These are phyloP conservation scores for Daedaleopsis sinensis DNA, from an alignment of 768 basidiomycete genomes.

Conservation along the genomic window DNA sequence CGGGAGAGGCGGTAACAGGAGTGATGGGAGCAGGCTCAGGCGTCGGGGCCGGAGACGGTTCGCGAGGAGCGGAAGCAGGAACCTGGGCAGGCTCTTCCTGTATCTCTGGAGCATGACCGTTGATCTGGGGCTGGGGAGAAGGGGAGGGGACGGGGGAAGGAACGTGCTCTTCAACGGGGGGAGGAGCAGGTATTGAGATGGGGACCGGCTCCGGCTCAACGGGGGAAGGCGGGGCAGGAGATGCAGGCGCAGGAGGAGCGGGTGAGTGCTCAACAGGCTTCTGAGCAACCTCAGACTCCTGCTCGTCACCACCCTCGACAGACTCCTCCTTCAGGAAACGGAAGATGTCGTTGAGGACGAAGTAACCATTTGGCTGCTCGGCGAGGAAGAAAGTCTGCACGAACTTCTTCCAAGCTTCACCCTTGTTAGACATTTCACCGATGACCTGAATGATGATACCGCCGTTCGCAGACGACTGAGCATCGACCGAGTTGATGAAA, in stretches of 20 bases:
- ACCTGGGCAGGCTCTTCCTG: slow-evolving; percentile 33
- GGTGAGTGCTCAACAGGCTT: slow-evolving; percentile 30
- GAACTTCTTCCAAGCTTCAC: slow-evolving; percentile 95
- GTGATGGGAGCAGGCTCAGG: slow-evolving; percentile 24
- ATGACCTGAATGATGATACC: slow-evolving; percentile 99
- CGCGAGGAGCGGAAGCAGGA: slow-evolving; percentile 26
- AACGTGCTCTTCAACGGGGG: slow-evolving; percentile 37
- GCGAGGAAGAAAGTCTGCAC: slow-evolving; percentile 99
- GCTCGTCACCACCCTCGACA: slow-evolving; percentile 75
- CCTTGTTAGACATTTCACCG: slow-evolving; percentile 96
- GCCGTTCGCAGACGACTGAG: slow-evolving; percentile 90
- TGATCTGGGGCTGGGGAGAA: slow-evolving; percentile 41
- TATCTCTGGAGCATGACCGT: slow-evolving; percentile 42
- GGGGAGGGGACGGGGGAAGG: slow-evolving; percentile 39
- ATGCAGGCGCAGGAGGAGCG: slow-evolving; percentile 37
- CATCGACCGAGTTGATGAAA: slow-evolving; percentile 98
- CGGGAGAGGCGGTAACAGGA: slow-evolving; percentile 35
- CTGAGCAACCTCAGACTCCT: slow-evolving; percentile 47
- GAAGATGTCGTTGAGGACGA: slow-evolving; percentile 99
- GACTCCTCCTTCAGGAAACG: slow-evolving; percentile 97
- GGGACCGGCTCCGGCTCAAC: slow-evolving; percentile 35
- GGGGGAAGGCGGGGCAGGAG: slow-evolving; percentile 36
- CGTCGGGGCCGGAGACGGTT: slow-evolving; percentile 34
- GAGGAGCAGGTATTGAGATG: slow-evolving; percentile 37
- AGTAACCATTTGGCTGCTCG: slow-evolving; percentile 98